A percentile compares a stretch with the other conserved stretches of the same genome.
Evolutionary conservation across 805 yeast genomes (phyloP).

Genomic region (Saccharomycopsis javanensis): DNA sequence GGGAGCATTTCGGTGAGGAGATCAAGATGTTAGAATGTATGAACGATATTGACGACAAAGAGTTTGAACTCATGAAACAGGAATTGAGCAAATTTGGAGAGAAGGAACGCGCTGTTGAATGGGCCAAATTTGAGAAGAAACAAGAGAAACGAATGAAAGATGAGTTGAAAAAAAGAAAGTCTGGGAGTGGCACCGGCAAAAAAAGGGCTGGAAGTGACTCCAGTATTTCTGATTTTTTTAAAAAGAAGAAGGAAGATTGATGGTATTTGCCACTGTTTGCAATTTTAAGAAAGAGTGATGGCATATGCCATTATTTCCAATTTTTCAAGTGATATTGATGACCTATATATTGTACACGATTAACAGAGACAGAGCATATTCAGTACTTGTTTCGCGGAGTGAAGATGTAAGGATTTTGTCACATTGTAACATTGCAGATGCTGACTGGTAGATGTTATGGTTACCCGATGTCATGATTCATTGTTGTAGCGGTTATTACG

Average conservation of each 20-base stretch:
- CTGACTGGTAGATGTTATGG: too few relatives aligned
- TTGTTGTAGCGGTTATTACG: too few relatives aligned
- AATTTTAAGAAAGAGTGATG: too few relatives aligned
- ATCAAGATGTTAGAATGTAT: conserved; percentile 72
- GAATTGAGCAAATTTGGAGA: conserved; percentile 52
- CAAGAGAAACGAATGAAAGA: conserved; percentile 26
- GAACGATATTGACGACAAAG: conserved; percentile 44
- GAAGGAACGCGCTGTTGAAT: conserved; percentile 59
- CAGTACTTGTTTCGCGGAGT: too few relatives aligned
- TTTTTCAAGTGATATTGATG: too few relatives aligned
- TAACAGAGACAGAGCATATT: too few relatives aligned
- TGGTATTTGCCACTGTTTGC: too few relatives aligned
- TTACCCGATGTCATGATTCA: too few relatives aligned
- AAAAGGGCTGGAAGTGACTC: neutral
- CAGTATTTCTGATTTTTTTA: neutral
- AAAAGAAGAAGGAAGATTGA: neutral
- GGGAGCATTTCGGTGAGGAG: conserved; percentile 75
- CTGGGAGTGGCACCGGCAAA: neutral
- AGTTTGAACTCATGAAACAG: conserved; percentile 28
- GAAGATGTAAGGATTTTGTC: too few relatives aligned
- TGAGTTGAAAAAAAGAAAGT: conserved; percentile 13
- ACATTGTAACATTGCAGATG: too few relatives aligned
- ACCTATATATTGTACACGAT: too few relatives aligned
- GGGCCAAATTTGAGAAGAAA: conserved; percentile 54
- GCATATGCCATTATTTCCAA: too few relatives aligned